phyloP scores from a whole-genome alignment of 805 yeast genomes.

The Yarrowia porcina region DNA sequence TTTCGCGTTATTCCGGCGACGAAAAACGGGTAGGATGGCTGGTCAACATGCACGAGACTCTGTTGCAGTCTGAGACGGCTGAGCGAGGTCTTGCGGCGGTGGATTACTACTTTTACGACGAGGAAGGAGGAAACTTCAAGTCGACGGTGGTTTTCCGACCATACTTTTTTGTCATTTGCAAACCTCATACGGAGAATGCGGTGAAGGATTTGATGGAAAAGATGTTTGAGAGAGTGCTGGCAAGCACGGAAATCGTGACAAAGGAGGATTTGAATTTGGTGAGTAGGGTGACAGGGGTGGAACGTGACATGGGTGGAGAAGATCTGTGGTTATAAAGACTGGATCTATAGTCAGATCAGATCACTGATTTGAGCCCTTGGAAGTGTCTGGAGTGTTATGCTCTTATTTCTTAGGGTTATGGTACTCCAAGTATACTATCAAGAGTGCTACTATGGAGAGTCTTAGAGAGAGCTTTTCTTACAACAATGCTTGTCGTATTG shows the following conservation, averaged over 20 bases:
- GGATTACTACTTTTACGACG: slow-evolving; percentile 90
- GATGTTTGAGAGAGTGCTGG: slow-evolving; percentile 60
- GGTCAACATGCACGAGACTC: slow-evolving; percentile 72
- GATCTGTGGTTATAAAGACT: too few species aligned
- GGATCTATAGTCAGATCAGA: too few species aligned
- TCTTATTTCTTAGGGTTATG: too few species aligned
- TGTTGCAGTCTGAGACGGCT: slow-evolving; percentile 53
- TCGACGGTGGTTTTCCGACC: slow-evolving; percentile 82
- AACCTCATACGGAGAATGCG: slow-evolving; percentile 61
- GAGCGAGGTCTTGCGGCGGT: slow-evolving; percentile 80
- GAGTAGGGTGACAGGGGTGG: neutral
- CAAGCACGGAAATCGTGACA: slow-evolving; percentile 50
- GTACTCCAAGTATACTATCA: too few species aligned
- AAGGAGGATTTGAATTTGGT: slow-evolving; percentile 68
- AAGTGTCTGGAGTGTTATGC: too few species aligned
- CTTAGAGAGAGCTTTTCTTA: too few species aligned
- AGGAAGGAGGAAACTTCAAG: slow-evolving; percentile 94
- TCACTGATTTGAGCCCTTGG: too few species aligned
- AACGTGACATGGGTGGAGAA: too few species aligned
- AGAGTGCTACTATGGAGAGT: too few species aligned
- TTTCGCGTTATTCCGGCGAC: slow-evolving; percentile 67
- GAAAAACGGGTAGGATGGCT: slow-evolving; percentile 83
- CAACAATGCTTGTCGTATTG: too few species aligned
- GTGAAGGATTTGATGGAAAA: slow-evolving; percentile 81
- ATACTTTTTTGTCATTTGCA: slow-evolving; percentile 69